A percentile compares a stretch with the other conserved stretches of the same genome.
Evolutionary conservation across 2,329 filamentous ascomycete species (phyloP).

Genomic region (Beauveria sp.): DNA sequence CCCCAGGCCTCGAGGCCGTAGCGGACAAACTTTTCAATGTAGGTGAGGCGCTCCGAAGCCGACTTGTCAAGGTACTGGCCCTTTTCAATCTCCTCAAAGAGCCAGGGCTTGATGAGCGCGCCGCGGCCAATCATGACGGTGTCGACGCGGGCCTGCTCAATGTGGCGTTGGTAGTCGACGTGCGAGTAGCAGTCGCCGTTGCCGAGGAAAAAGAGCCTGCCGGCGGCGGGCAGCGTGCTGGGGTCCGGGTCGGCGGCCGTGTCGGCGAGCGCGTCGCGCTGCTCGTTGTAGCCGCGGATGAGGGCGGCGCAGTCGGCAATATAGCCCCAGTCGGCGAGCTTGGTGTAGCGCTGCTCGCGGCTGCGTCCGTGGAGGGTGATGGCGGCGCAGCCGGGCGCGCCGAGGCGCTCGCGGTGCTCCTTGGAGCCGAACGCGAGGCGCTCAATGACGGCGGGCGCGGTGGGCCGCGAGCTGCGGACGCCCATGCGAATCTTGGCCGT

Average conservation of each 20-base stretch:
- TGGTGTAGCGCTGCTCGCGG: slow-evolving; percentile 89
- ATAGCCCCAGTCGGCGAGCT: slow-evolving; percentile 88
- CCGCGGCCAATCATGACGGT: slow-evolving; percentile 96
- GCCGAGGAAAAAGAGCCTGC: slow-evolving; percentile 82
- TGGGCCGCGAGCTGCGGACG: slow-evolving; percentile 70
- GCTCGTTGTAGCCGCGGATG: slow-evolving; percentile 69
- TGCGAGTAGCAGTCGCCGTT: slow-evolving; percentile 97
- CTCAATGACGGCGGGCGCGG: slow-evolving; percentile 72
- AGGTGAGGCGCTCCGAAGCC: slow-evolving; percentile 72
- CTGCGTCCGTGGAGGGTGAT: slow-evolving; percentile 91
- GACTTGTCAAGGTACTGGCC: slow-evolving; percentile 96
- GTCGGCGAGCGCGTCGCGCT: slow-evolving; percentile 60
- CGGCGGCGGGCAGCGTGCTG: slow-evolving; percentile 54
- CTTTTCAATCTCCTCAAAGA: slow-evolving; percentile 91
- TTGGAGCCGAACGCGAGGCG: slow-evolving; percentile 72
- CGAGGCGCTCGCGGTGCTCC: slow-evolving; percentile 62
- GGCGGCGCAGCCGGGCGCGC: slow-evolving; percentile 81
- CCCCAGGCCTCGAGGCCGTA: slow-evolving; percentile 95
- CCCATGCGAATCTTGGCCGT: slow-evolving; percentile 94
- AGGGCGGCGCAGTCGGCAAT: slow-evolving; percentile 84
- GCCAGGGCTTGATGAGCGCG: slow-evolving; percentile 93
- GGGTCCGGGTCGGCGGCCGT: slow-evolving; percentile 71
- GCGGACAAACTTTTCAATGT: slow-evolving; percentile 81
- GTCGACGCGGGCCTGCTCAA: slow-evolving; percentile 74
- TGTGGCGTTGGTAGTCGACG: slow-evolving; percentile 71